Percentiles rank a stretch among this genome's conserved stretches.
Evolutionary conservation across 2,329 filamentous ascomycete genomes (phyloP).

Genomic region (Colletotrichum nymphaeae): DNA sequence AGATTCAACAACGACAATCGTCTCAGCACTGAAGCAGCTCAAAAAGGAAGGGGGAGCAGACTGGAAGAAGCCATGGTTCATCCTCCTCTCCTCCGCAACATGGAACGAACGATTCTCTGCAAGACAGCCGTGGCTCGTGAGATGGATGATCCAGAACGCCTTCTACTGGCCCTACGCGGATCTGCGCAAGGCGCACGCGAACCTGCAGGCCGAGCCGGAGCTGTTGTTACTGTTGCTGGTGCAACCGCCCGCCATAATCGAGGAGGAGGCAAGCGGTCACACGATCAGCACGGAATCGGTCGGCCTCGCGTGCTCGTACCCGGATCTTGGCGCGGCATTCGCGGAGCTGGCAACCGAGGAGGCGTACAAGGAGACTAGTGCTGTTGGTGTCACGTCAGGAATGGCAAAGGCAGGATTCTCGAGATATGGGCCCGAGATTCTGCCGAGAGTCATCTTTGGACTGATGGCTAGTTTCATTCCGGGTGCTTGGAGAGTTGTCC

Average conservation of each 20-base stretch:
- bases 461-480: slow-evolving; percentile 24
- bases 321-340: slow-evolving; percentile 25
- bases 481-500: slow-evolving; percentile 13
- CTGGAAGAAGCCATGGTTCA: slow-evolving; percentile 9
- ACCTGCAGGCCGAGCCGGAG: not conserved
- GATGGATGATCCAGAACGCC: slow-evolving; percentile 15
- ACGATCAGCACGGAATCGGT: slow-evolving; percentile 7
- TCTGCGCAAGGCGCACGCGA: slow-evolving; percentile 12
- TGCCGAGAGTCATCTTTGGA: slow-evolving; percentile 1
- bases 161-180: slow-evolving; percentile 31
- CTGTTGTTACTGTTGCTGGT: slow-evolving; percentile 6
- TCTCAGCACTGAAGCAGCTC: slow-evolving; percentile 10
- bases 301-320: slow-evolving; percentile 2
- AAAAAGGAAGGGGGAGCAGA: not conserved
- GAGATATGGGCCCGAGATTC: slow-evolving; percentile 7
- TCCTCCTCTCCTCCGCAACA: slow-evolving; percentile 22
- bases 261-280: slow-evolving; percentile 24
- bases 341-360: slow-evolving; percentile 15
- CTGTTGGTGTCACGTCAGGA: slow-evolving; percentile 7
- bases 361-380: not conserved
- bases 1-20: slow-evolving; percentile 7
- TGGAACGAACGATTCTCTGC: slow-evolving; percentile 13
- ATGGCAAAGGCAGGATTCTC: not conserved
- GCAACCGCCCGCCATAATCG: slow-evolving; percentile 24
- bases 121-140: not conserved